Evolutionary conservation across 2,329 filamentous ascomycete species (phyloP).

Genomic region (Capronia americana): DNA sequence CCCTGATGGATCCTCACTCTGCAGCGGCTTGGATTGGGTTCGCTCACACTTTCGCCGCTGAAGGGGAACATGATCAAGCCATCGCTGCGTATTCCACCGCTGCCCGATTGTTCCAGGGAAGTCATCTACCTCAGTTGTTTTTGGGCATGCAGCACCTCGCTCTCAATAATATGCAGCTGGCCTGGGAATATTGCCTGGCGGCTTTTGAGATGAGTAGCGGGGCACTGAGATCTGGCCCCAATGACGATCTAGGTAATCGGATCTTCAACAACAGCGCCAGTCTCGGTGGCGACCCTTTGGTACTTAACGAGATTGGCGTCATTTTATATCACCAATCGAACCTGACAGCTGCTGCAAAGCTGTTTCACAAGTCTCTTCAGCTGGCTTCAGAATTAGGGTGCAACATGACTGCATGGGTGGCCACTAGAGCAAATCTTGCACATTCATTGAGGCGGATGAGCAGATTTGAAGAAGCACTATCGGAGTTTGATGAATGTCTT

Average conservation of each 20-base stretch:
- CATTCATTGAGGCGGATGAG: conserved; percentile 81
- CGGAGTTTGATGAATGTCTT: conserved; percentile 85
- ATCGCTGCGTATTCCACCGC: conserved; percentile 98
- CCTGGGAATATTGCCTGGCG: conserved; percentile 91
- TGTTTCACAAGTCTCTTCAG: conserved; percentile 78
- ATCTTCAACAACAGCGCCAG: conserved; percentile 40
- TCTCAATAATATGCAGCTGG: conserved; percentile 90
- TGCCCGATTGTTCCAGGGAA: conserved; percentile 92
- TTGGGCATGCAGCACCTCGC: conserved; percentile 98
- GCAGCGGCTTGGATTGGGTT: conserved; percentile 99
- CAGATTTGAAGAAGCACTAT: conserved; percentile 72
- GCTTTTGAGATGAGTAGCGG: conserved; percentile 70
- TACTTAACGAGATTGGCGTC: conserved; percentile 94
- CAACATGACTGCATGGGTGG: conserved; percentile 80
- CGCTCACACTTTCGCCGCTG: conserved; percentile 95
- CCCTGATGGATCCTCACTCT: conserved; percentile 96
- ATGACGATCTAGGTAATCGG: conserved; percentile 33
- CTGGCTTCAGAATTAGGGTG: conserved; percentile 82
- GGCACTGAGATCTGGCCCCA: conserved; percentile 44
- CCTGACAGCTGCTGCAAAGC: conserved; percentile 73
- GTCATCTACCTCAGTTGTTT: conserved; percentile 93
- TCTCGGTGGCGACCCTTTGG: conserved; percentile 71
- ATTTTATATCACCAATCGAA: conserved; percentile 93
- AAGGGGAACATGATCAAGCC: conserved; percentile 97
- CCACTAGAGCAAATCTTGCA: conserved; percentile 84